Percentiles rank a stretch among this genome's conserved stretches.
phyloP scores from a whole-genome alignment of 2,329 filamentous ascomycete species.

The Colletotrichum musae region DNA sequence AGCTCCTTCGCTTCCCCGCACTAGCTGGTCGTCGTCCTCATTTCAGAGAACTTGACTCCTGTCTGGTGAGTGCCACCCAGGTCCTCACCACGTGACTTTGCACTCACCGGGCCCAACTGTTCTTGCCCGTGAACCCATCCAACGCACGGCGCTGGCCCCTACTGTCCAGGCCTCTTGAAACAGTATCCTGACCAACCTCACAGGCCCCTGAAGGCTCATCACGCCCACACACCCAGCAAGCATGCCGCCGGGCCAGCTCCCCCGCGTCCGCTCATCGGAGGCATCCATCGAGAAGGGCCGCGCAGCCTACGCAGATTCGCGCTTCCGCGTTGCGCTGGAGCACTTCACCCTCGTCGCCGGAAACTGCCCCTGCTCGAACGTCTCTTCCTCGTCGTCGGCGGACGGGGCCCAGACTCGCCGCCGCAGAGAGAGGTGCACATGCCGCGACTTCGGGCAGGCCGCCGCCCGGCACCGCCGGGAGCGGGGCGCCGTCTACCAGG shows the following conservation, averaged over 20 bases:
- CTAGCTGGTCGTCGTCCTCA: constrained; percentile 12
- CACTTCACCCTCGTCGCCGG: constrained; percentile 50
- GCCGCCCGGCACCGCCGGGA: constrained; percentile 50
- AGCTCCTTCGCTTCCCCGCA: constrained; percentile 5
- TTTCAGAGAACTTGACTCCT: neutral
- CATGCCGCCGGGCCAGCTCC: constrained; percentile 27
- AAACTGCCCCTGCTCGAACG: constrained; percentile 32
- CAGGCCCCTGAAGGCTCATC: neutral
- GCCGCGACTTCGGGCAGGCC: constrained; percentile 52
- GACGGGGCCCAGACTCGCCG: constrained; percentile 43
- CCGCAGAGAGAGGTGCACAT: constrained; percentile 54
- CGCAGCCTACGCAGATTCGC: constrained; percentile 50
- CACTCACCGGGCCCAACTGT: too few relatives aligned
- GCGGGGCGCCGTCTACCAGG: constrained; percentile 56
- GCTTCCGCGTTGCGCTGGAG: constrained; percentile 53
- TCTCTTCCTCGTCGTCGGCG: constrained; percentile 9
- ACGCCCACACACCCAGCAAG: neutral
- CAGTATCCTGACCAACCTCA: neutral
- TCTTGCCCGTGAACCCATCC: neutral
- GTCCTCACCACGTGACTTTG: neutral
- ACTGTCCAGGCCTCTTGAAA: neutral
- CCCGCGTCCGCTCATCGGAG: constrained; percentile 44
- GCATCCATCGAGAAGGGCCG: constrained; percentile 52
- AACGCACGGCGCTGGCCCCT: neutral
- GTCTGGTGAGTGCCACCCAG: constrained; percentile 11